Base-by-base conservation (phyloP, 495 filamentous ascomycete genomes). In the Polyplosphaeria fusca region DNA sequence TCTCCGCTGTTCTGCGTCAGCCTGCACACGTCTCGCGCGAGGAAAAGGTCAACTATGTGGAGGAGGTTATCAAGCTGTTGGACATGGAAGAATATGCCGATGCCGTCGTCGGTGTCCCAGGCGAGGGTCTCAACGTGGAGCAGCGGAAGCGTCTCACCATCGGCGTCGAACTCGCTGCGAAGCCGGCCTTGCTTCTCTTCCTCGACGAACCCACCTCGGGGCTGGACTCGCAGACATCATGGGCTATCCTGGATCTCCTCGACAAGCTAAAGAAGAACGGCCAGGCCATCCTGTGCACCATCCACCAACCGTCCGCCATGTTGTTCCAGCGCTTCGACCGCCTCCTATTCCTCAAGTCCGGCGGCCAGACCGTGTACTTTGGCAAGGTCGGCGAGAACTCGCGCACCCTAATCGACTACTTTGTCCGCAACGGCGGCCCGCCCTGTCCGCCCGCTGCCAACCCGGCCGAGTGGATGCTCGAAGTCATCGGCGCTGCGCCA, bases 381-480 rank as follows among this genome's bases (percentile, higher is more conserved):
- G 91, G 91, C 52, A 86, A 90, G 4, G 90, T 96, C 46, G 90
- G 90, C 28, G 76, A 88, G 57, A 86, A 89, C 74, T 89, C 88
- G 0, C 77, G 78, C 22, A 86, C 76, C 16, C 70, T 96, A 58
- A 80, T 82, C 1, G 78, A 70, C 59, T 95, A 95, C 72, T 96
- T 96, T 61, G 86, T 93, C 71, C 75, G 77, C 43, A 86, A 91
- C 65, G 86, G 91, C 42, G 88, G 86, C 3, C 73, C 77, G 18
- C 76, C 82, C 38, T 95, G 90, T 70, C 86, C 87, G 2, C 58
- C 67, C 2, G 84, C 86, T 14, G 86, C 88, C n/a, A 96, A 88
- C 72, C 90, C 90, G 24, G 92, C 92, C 18, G 92, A 97, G 72
- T 95, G 88, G 88, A 96, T 97, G 88, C 77, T 97, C 30, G 90